Conservation (phyloP, 2,329 filamentous ascomycete species). For the Coniochaeta prunicola region DNA sequence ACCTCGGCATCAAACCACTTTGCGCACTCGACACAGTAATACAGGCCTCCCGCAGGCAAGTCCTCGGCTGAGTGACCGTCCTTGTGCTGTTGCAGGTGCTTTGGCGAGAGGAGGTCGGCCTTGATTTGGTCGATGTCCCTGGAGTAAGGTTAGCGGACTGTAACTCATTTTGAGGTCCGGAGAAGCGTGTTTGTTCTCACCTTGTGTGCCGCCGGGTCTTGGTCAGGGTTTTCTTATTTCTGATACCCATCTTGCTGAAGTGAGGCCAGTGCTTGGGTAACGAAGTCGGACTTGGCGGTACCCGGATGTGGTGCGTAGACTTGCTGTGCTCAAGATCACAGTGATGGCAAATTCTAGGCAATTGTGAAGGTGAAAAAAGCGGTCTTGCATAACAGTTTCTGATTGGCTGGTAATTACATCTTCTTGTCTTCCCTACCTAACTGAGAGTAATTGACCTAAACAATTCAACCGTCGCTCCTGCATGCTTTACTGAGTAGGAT, state of each 20-base stretch:
- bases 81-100: slow-evolving; percentile 75
- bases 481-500: too few species aligned
- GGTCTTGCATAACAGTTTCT: not conserved
- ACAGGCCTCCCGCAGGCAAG: slow-evolving; percentile 74
- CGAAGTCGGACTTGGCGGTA: not conserved
- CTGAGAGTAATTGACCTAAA: too few species aligned
- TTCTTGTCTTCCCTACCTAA: not conserved
- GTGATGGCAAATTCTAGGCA: not conserved
- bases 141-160: slow-evolving; percentile 10
- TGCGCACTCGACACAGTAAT: slow-evolving; percentile 88
- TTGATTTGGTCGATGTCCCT: slow-evolving; percentile 93
- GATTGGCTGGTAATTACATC: not conserved
- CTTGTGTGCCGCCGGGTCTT: slow-evolving; percentile 69
- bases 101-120: slow-evolving; percentile 69
- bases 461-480: too few species aligned
- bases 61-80: slow-evolving; percentile 76
- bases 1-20: slow-evolving; percentile 90
- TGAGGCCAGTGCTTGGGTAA: not conserved
- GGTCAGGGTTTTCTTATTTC: slow-evolving; percentile 57
- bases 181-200: slow-evolving; percentile 28
- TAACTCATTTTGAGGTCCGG: not conserved
- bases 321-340: not conserved
- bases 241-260: slow-evolving; percentile 54
- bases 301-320: not conserved
- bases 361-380: not conserved